phyloP scores from a whole-genome alignment of 345 rosid species.

The Citrus inodora region DNA sequence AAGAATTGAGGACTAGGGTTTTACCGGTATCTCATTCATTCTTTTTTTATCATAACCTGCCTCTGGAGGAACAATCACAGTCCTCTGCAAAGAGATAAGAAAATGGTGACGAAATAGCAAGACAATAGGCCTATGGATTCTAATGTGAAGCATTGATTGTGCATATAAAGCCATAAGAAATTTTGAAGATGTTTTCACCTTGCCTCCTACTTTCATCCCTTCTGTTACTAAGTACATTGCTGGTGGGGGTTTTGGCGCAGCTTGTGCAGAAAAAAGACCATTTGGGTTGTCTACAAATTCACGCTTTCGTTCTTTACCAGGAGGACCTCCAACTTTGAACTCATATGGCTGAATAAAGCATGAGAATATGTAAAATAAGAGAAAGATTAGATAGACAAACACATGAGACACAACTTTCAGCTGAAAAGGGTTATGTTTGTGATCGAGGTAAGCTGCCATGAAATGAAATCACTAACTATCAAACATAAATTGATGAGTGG shows the following conservation, averaged over 20 bases:
- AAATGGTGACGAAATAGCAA: not conserved
- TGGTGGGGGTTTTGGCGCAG: slow-evolving; percentile 96
- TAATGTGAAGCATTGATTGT: not conserved
- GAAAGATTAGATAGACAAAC: not conserved
- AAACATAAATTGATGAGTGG: not conserved
- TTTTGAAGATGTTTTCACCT: slow-evolving; percentile 39
- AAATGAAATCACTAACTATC: not conserved
- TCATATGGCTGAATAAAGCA: slow-evolving; percentile 61
- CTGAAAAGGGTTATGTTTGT: not conserved
- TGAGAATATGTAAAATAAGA: not conserved
- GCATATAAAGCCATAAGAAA: not conserved
- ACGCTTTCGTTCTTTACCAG: slow-evolving; percentile 86
- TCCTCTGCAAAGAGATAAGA: slow-evolving; percentile 50
- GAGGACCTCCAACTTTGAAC: slow-evolving; percentile 79
- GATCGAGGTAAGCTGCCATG: not conserved
- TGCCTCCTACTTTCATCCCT: slow-evolving; percentile 93
- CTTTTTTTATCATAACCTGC: slow-evolving; percentile 79
- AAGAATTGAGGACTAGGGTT: not conserved
- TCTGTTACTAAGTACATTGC: slow-evolving; percentile 72
- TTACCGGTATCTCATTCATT: slow-evolving; percentile 91
- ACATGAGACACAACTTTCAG: not conserved
- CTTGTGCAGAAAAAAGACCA: slow-evolving; percentile 92
- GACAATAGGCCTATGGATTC: not conserved
- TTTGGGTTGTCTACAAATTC: slow-evolving; percentile 89
- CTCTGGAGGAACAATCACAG: slow-evolving; percentile 81